Evolutionary conservation across 73 alveolate species (phyloP).

Genomic region (Diophrys sp.): DNA sequence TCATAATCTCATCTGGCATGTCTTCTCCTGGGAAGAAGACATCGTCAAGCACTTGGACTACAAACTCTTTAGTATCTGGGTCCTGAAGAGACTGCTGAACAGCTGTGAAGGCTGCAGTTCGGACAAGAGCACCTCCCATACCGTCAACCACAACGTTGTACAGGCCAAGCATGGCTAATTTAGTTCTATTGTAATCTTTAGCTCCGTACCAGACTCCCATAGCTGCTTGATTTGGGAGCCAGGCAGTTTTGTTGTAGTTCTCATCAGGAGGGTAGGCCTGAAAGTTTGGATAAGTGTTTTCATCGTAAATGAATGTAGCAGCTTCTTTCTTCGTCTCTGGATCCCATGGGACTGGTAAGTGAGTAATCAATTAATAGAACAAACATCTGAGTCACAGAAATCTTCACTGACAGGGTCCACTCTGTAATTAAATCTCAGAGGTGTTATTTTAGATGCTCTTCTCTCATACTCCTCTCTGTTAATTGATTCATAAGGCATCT

Average conservation of each 20-base stretch:
- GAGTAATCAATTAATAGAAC: no score
- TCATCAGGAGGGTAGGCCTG: background rate
- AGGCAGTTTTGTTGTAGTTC: slow-evolving; percentile 11
- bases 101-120: background rate
- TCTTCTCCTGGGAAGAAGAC: slow-evolving; percentile 1
- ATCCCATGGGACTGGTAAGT: background rate
- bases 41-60: background rate
- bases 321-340: background rate
- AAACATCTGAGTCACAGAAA: background rate
- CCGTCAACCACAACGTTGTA: slow-evolving; percentile 38
- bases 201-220: slow-evolving; percentile 50
- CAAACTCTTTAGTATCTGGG: background rate
- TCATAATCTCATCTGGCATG: background rate
- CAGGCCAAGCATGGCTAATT: slow-evolving; percentile 17
- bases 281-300: background rate
- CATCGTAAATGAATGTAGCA: background rate
- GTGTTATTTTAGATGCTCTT: background rate
- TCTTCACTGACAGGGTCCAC: background rate
- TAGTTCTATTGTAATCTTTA: slow-evolving; percentile 6
- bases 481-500: slow-evolving; percentile 70
- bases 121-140: slow-evolving; percentile 11
- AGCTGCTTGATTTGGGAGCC: slow-evolving; percentile 44
- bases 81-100: background rate
- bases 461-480: slow-evolving; percentile 13
- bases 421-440: background rate